Base-by-base conservation (phyloP, 2,329 filamentous ascomycete genomes). In the Byssochlamys sp. region DNA sequence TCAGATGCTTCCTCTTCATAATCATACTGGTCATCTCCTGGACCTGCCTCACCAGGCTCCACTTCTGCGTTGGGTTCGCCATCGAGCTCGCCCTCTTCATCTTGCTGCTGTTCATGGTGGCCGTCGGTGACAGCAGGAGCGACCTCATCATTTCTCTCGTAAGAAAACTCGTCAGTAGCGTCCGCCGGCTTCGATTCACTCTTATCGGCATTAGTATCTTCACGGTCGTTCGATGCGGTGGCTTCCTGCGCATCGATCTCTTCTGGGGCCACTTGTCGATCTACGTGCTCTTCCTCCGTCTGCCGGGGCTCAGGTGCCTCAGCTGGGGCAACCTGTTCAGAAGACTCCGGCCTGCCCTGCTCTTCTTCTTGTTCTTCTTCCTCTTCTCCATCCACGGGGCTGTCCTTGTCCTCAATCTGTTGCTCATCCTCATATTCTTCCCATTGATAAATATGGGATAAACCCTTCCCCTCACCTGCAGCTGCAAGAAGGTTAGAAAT, bases 401-500 rank as follows among this genome's bases (percentile, higher is more conserved):
- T 62, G 29, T 63, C 64, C 19, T 19, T 19, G 19, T 19, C 19
- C 19, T 60, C 60, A 24, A 63, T 56, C n/a, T 67, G 65, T 45
- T 78, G 74, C n/a, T 71, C 75, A 57, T 82, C 79, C 26, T 78
- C 78, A 63, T 80, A 82, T 59, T 79, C 78, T 63, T 69, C 69
- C 71, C 71, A 74, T 4, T 62, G 57, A 39, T 69, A 66, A 52
- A 84, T 71, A 29, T 79, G 73, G 1, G 80, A 79, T 57, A 84
- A 74, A 11, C 83, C 83, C 68, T 82, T 81, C 19, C 84, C 83
- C 62, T 82, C 76, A 24, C 76, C 74, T 57, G 78, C 82, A 65
- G 78, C 79, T 61, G 77, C 71, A 51, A 75, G 72, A 52, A 88
- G 75, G 60, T 78, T 75, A 35, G 73, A 71, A 29, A 87, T 69